Base-by-base conservation (phyloP, 2,329 filamentous ascomycete species). In the Talaromyces sp. region DNA sequence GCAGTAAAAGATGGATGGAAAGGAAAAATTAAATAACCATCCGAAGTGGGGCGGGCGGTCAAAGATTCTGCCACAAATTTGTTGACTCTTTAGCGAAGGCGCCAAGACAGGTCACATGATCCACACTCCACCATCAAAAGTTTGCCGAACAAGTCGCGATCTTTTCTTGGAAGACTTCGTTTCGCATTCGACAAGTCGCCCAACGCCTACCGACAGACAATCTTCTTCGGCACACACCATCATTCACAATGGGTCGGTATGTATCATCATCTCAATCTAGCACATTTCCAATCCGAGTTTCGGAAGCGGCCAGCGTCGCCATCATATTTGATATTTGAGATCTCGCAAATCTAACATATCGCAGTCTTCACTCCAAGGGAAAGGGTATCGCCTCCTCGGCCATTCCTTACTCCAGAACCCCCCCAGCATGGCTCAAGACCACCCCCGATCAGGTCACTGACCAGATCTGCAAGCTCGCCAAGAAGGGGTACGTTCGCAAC, bases 311-410 rank as follows among this genome's bases (percentile, higher is more conserved):
- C 31, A 17, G 15, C 41, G 39, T 52, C 11, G 49, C 19, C 58
- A 8, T 49, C 22, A 37, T 37, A 3, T 8, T 13, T 52, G 22
- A 33, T 31, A 17, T 43, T 27, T 31, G 22, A 33, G 15, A 93
- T 90, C 90, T 35, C 19, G 22, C 5, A 43, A 35, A 19, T 33
- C 59, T 62, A 66, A 66, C 45, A 41, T 54, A 3, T 8, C 45
- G n/a, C 52, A 66, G 94, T 87, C 90, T 98, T 90, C 96, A 99
- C 90, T 91, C 87, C 88, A 97, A 97, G 79, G 94, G 95, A 86
- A 98, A 98, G 92, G 96, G 95, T 84, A 99, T 99, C 85, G 93
- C 92, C 74, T 84, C 92, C 85, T 97, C 92, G 70, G 92, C 95
- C 78, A 85, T 98, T 84, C 95, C 96, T 80, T 99, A 98, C 90